Percentiles rank a stretch among this genome's conserved stretches.
Conservation (phyloP, 768 basidiomycete species). For the Suillus tomentosus region DNA sequence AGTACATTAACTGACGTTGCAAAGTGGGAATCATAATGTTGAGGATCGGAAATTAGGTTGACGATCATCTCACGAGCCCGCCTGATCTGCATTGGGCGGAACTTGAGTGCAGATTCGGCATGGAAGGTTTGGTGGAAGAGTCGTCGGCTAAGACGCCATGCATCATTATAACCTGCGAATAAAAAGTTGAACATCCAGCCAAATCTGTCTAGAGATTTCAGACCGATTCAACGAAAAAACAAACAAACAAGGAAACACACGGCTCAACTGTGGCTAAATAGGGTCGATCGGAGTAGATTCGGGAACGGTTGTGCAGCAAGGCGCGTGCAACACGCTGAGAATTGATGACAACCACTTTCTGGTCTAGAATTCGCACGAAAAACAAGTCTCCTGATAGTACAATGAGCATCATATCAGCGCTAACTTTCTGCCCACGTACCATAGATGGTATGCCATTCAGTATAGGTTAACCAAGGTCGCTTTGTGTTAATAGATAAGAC, state of each 20-base stretch:
- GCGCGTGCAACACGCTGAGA: conserved; percentile 5
- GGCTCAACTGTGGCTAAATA: neutral
- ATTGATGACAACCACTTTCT: conserved; percentile 5
- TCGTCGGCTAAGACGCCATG: conserved; percentile 32
- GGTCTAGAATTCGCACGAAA: conserved; percentile 2
- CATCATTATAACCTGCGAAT: conserved; percentile 5
- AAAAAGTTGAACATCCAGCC: conserved; percentile 8
- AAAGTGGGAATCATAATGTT: conserved; percentile 17
- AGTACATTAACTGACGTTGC: neutral
- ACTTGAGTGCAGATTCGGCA: conserved; percentile 27
- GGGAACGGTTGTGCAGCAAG: conserved; percentile 12
- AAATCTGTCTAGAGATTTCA: conserved; percentile 2
- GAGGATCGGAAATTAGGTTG: no score
- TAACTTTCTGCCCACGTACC: conserved; percentile 13
- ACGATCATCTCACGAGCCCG: conserved; percentile 29
- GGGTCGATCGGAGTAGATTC: conserved; percentile 12
- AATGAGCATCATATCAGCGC: no score
- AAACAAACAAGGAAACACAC: neutral
- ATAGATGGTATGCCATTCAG: conserved; percentile 4
- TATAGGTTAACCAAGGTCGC: conserved; percentile 8
- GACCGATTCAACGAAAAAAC: neutral
- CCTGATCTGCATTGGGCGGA: conserved; percentile 28
- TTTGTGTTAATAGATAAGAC: neutral
- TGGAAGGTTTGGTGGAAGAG: conserved; percentile 42
- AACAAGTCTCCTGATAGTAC: conserved; percentile 6